Evolutionary conservation across 129 eudicot species (phyloP).

Genomic region (Helianthus tuberosus): DNA sequence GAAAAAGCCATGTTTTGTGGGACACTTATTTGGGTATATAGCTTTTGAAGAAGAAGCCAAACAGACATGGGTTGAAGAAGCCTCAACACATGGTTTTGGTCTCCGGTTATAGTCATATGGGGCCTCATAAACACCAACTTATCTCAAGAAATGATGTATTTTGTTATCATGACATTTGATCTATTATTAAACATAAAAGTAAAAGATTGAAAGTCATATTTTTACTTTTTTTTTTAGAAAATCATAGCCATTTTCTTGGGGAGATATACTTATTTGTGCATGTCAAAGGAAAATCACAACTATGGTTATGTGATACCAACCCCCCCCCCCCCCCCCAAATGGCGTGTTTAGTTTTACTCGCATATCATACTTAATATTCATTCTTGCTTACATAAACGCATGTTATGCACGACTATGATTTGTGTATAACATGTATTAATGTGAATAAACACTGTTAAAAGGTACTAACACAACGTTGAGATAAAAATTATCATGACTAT

Average conservation of each 20-base stretch:
- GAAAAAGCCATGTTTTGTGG: slow-evolving; percentile 29
- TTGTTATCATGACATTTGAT: slow-evolving; percentile 2
- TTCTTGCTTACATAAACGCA: too few species aligned
- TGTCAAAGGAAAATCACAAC: background rate
- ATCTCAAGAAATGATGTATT: background rate
- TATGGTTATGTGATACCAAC: background rate
- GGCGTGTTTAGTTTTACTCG: too few species aligned
- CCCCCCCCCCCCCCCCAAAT: too few species aligned
- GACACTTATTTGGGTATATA: slow-evolving; percentile 29
- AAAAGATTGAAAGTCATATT: background rate
- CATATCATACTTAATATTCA: too few species aligned
- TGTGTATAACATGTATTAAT: background rate
- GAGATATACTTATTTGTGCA: background rate
- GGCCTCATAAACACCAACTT: slow-evolving; percentile 23
- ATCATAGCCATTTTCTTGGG: background rate
- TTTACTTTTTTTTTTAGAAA: too few species aligned
- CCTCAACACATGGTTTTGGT: slow-evolving; percentile 33
- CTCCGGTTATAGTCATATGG: slow-evolving; percentile 24
- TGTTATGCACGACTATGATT: background rate
- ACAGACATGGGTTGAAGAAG: slow-evolving; percentile 20
- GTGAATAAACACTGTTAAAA: background rate
- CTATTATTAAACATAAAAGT: background rate
- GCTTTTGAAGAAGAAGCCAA: slow-evolving; percentile 34
- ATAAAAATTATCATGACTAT: background rate
- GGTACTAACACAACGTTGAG: background rate